Evolutionary conservation across 1,284 basidiomycete genomes (phyloP), one percentile per base, ranked within the genome.

Genomic region (Cystobasidium pallidum): DNA sequence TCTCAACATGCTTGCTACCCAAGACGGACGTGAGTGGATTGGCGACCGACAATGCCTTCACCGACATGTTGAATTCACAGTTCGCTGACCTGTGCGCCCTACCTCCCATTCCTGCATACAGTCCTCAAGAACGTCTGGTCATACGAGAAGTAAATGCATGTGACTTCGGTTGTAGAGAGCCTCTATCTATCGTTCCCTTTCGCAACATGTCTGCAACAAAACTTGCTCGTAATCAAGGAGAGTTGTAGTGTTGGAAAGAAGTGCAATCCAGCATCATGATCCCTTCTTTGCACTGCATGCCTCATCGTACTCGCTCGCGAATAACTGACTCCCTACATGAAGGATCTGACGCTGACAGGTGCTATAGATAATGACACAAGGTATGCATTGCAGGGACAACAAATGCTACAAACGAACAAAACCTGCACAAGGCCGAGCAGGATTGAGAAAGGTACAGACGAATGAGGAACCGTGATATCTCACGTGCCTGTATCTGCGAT

Each of bases 1-100:
- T 70, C 83, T 99, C 81, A 99, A 99, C 89, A 88, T 94, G 81
- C 86, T 99, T 82, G 93, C 94, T 76, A 97, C 94, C 77, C 90
- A 91, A 85, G 92, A 90, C 78, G 95, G 95, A 79, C 84, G 94
- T 98, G 84, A 87, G 94, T 89, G 74, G 73, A 57, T n/a, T 34
- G 52, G 49, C 66, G 73, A 57, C 19, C 34, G 52, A 54, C 66
- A 21, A 47, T 21, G 30, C 30, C 2, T 4, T 51, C 10, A 51
- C n/a, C 17, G 24, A 7, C 51, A 54, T 24, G 7, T 10, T 24
- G 19, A 28, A 2, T 26, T 8, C 24, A 52, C 8, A 4, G 11
- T 26, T 28, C 21, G 21, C 24, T 52, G 51, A 52, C 21, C 8
- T 3, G 7, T 17, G 3, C 4, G 7, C 54, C 11, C 21, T 21